Evolutionary conservation across 2,329 filamentous ascomycete species (phyloP).

Genomic region (Beauveria australis): DNA sequence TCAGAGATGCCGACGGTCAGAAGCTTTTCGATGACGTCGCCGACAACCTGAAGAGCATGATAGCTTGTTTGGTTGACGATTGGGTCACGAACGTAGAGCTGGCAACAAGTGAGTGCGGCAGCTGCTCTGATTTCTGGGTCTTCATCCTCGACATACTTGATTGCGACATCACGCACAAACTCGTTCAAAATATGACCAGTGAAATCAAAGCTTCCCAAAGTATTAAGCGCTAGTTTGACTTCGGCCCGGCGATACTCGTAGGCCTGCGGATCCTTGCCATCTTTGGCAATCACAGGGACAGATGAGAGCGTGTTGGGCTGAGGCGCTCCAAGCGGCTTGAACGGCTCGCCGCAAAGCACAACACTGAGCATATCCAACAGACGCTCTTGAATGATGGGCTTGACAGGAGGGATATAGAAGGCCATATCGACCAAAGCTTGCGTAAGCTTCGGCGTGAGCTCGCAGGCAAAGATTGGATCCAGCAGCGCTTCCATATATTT

Average conservation of each 20-base stretch:
- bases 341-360: slow-evolving; percentile 85
- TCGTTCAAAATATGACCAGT: slow-evolving; percentile 89
- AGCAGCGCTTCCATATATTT: slow-evolving; percentile 97
- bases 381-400: slow-evolving; percentile 86
- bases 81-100: slow-evolving; percentile 91
- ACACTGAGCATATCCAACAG: slow-evolving; percentile 90
- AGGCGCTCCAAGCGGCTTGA: slow-evolving; percentile 85
- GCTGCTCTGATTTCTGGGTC: slow-evolving; percentile 90
- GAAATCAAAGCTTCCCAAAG: slow-evolving; percentile 97
- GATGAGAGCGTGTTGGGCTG: slow-evolving; percentile 71
- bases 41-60: slow-evolving; percentile 92
- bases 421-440: slow-evolving; percentile 97
- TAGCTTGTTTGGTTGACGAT: slow-evolving; percentile 98
- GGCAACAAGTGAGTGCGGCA: slow-evolving; percentile 92
- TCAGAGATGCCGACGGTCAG: slow-evolving; percentile 93
- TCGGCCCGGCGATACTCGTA: slow-evolving; percentile 76
- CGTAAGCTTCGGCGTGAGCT: slow-evolving; percentile 85
- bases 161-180: slow-evolving; percentile 95
- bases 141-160: slow-evolving; percentile 96
- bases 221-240: slow-evolving; percentile 87
- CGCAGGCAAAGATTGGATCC: slow-evolving; percentile 94
- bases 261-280: slow-evolving; percentile 75
- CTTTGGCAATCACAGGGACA: slow-evolving; percentile 76
- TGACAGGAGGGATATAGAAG: slow-evolving; percentile 94
- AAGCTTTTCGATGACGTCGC: slow-evolving; percentile 94